phyloP scores from a whole-genome alignment of 345 rosid species.

The Euphorbia lathyris region DNA sequence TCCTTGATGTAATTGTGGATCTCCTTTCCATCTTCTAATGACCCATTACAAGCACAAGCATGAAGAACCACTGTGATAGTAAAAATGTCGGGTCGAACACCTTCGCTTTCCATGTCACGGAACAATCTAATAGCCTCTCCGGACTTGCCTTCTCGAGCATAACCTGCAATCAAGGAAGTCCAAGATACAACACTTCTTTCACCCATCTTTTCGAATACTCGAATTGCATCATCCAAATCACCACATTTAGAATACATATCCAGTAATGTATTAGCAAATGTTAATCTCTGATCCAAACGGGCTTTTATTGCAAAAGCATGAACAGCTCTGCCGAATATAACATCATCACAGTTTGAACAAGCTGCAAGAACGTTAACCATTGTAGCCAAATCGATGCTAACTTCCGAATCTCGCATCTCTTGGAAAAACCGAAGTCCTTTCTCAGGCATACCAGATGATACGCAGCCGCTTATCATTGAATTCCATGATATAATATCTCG shows the following conservation, averaged over 20 bases:
- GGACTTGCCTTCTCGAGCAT: constrained; percentile 50
- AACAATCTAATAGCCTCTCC: constrained; percentile 52
- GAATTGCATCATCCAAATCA: constrained; percentile 39
- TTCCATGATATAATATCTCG: constrained; percentile 72
- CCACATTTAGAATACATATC: constrained; percentile 71
- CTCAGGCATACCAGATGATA: constrained; percentile 37
- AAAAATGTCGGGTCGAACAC: constrained; percentile 49
- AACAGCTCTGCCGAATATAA: constrained; percentile 43
- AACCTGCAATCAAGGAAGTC: constrained; percentile 74
- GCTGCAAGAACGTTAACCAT: constrained; percentile 48
- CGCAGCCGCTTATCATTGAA: constrained; percentile 53
- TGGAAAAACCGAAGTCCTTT: constrained; percentile 40
- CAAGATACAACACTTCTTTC: constrained; percentile 62
- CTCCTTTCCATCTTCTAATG: constrained; percentile 51
- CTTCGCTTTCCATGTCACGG: constrained; percentile 44
- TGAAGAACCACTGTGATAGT: constrained; percentile 57
- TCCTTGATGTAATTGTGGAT: constrained; percentile 49
- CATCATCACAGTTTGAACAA: constrained; percentile 38
- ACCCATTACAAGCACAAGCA: constrained; percentile 57
- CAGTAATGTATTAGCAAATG: constrained; percentile 49
- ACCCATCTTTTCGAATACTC: constrained; percentile 48
- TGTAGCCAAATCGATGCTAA: constrained; percentile 47
- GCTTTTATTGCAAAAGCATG: constrained; percentile 52
- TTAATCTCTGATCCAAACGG: constrained; percentile 28
- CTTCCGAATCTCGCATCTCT: constrained; percentile 42